Base-by-base conservation (phyloP, 75 land plant species). In the Gnetum montanum region DNA sequence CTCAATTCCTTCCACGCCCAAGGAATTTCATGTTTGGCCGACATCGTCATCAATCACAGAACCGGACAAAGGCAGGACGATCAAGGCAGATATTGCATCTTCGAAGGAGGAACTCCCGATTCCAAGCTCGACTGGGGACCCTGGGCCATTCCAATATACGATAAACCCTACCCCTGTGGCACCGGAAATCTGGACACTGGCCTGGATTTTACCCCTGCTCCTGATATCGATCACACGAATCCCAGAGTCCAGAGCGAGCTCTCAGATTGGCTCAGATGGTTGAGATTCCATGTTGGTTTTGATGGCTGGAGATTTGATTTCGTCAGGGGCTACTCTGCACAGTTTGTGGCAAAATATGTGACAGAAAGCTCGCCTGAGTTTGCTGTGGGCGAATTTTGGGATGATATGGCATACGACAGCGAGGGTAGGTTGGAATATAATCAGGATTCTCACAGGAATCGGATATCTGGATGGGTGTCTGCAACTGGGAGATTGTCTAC, bases 151-250 rank as follows among this genome's bases (percentile, higher is more conserved):
- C 70, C 68, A 43, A 61, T 62, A 2, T 54, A 72, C 29, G 90
- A 86, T 46, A 52, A 46, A 2, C 55, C 61, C 4, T 86, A 69
- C 52, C 59, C 74, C 22, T 74, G 79, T 46, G 72, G 80, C 19
- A 48, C 74, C 12, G 90, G 88, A 15, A 47, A 83, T 43, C 81
- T 67, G 1, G 90, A 86, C 58, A 72, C 90, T 0, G 90, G 90
- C 24, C 70, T 57, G 2, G 80, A 60, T 34, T 86, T 64, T 44
- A 67, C 58, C 2, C 67, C 65, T 3, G 90, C 88, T 0, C 93
- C 93, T 1, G 93, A 88, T 62, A 84, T 88, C 43, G 93, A 88
- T 28, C 93, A 84, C 65, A 68, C 83, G 20, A 88, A 88, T 40
- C 57, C 57, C 1, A 31, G 67, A 0, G 89, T 85, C 4, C 93